phyloP scores from a whole-genome alignment of 352 stramenopile species.

The Pythium scleroteichum region DNA sequence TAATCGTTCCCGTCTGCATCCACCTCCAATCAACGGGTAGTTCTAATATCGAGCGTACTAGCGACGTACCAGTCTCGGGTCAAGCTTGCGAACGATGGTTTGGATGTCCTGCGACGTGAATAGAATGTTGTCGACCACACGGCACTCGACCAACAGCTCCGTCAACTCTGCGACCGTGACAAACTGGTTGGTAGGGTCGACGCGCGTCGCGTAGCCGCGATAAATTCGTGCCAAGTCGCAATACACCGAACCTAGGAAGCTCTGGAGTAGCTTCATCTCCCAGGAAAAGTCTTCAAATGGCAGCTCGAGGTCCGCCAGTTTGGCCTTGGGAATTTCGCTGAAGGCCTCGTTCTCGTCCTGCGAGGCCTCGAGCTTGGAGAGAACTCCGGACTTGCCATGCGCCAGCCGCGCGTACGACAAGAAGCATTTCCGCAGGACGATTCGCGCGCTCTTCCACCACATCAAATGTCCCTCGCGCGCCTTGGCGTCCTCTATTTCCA shows the following conservation, averaged over 20 bases:
- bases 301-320: constrained; percentile 52
- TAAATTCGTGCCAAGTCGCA: constrained; percentile 80
- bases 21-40: not conserved
- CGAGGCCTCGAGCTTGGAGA: constrained; percentile 47
- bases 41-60: not conserved
- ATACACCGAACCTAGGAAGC: constrained; percentile 63
- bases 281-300: constrained; percentile 67
- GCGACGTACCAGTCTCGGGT: constrained; percentile 40
- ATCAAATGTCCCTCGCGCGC: constrained; percentile 62
- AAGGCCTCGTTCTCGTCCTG: constrained; percentile 69
- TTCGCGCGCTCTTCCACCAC: constrained; percentile 69
- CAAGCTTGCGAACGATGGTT: constrained; percentile 43
- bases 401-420: constrained; percentile 65
- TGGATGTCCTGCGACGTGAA: constrained; percentile 48
- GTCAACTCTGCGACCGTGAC: constrained; percentile 61
- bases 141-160: constrained; percentile 66
- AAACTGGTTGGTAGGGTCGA: constrained; percentile 34
- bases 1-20: constrained; percentile 31
- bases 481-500: constrained; percentile 60
- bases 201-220: constrained; percentile 56
- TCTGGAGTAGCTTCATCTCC: constrained; percentile 76
- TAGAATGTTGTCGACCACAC: constrained; percentile 48
- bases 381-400: constrained; percentile 60
- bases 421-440: constrained; percentile 82
- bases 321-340: constrained; percentile 45